Evolutionary conservation across 805 yeast species (phyloP).

Genomic region (Candida corydali): DNA sequence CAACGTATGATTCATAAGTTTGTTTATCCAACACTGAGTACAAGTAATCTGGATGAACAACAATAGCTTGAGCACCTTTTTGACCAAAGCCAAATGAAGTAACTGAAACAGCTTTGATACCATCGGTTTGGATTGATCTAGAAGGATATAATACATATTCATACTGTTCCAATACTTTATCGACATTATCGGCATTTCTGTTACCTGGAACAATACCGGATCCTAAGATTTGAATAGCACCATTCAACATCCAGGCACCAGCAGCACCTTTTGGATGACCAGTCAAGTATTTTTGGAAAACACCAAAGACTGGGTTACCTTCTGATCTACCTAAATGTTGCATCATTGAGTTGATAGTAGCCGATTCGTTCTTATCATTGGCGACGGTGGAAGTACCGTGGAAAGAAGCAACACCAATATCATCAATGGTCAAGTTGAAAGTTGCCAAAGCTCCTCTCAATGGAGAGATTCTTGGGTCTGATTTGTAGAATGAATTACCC

Average conservation of each 20-base stretch:
- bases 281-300: conserved; percentile 97
- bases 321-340: conserved; percentile 91
- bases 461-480: conserved; percentile 94
- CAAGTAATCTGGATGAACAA: conserved; percentile 89
- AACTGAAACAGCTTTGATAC: conserved; percentile 93
- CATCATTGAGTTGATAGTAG: conserved; percentile 89
- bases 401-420: conserved; percentile 94
- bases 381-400: conserved; percentile 99
- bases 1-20: conserved; percentile 67
- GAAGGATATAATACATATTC: conserved; percentile 94
- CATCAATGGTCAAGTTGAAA: conserved; percentile 89
- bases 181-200: conserved; percentile 97
- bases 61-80: conserved; percentile 96
- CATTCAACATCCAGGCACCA: conserved; percentile 99
- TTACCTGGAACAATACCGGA: conserved; percentile 97
- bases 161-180: conserved; percentile 72
- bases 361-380: conserved; percentile 96
- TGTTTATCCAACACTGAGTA: conserved; percentile 72
- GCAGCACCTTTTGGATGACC: conserved; percentile 99
- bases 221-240: conserved; percentile 90
- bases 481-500: conserved; percentile 91
- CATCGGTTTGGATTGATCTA: conserved; percentile 88
- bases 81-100: conserved; percentile 99
- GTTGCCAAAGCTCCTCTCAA: conserved; percentile 95
- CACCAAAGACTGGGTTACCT: conserved; percentile 97